phyloP scores from a whole-genome alignment of 192 early-diverging fungal genomes.

The Chytriomyces hyalinus region DNA sequence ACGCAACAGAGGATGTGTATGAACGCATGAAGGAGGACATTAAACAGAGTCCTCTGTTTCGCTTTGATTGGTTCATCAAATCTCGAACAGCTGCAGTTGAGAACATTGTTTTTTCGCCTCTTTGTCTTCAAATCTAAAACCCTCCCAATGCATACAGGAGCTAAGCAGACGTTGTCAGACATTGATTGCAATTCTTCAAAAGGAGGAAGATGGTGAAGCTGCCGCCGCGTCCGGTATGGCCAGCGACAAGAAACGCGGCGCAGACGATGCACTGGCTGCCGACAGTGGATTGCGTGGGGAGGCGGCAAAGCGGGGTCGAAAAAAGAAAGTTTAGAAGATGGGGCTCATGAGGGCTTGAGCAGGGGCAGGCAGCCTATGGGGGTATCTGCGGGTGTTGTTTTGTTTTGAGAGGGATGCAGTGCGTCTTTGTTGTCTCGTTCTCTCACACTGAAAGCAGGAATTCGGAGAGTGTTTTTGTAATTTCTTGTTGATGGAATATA shows the following conservation, averaged over 20 bases:
- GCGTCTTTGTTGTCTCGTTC: too few species aligned
- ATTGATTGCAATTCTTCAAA: constrained; percentile 35
- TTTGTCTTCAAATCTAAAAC: background rate
- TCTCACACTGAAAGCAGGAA: too few species aligned
- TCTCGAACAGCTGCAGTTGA: constrained; percentile 75
- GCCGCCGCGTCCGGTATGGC: background rate
- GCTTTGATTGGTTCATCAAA: constrained; percentile 99
- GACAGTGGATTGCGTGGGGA: background rate
- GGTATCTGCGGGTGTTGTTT: too few species aligned
- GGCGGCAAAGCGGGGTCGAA: constrained; percentile 18
- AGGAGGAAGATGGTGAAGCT: constrained; percentile 36
- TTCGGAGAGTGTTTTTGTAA: too few species aligned
- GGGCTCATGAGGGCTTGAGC: too few species aligned
- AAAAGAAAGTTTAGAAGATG: constrained; percentile 5
- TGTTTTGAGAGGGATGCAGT: too few species aligned
- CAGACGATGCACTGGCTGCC: background rate
- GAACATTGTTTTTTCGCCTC: constrained; percentile 1
- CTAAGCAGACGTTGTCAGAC: constrained; percentile 27
- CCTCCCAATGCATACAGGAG: constrained; percentile 18
- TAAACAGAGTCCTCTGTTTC: constrained; percentile 78
- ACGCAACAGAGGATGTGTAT: constrained; percentile 90
- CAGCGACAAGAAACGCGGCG: background rate
- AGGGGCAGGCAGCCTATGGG: too few species aligned
- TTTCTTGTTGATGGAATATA: too few species aligned
- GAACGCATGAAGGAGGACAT: constrained; percentile 90